Evolutionary conservation across 2,329 filamentous ascomycete genomes (phyloP).

Genomic region (Apiospora kogelbergensis): DNA sequence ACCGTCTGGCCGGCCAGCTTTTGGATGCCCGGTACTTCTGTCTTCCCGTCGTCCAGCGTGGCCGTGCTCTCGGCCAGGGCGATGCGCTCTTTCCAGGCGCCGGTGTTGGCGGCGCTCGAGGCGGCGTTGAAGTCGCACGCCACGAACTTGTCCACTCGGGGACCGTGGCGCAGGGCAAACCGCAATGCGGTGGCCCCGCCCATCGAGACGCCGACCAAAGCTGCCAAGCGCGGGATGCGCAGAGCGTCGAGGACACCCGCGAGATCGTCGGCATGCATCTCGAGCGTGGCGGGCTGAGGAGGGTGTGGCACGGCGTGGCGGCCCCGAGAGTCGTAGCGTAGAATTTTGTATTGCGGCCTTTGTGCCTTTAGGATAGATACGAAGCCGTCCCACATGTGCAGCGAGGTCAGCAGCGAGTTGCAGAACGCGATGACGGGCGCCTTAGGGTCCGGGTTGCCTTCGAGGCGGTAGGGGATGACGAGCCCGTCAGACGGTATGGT

Average conservation of each 20-base stretch:
- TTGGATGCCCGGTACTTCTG: slow-evolving; percentile 50
- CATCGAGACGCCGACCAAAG: slow-evolving; percentile 75
- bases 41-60: slow-evolving; percentile 42
- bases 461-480: slow-evolving; percentile 69
- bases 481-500: slow-evolving; percentile 69
- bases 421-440: slow-evolving; percentile 74
- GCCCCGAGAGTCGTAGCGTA: slow-evolving; percentile 78
- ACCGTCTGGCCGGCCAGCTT: slow-evolving; percentile 71
- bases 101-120: slow-evolving; percentile 71
- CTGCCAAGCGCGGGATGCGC: slow-evolving; percentile 64
- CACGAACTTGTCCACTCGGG: slow-evolving; percentile 81
- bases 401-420: slow-evolving; percentile 78
- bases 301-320: slow-evolving; percentile 52
- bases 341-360: slow-evolving; percentile 66
- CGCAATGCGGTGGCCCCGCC: slow-evolving; percentile 78
- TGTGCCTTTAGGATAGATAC: slow-evolving; percentile 59
- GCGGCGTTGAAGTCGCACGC: slow-evolving; percentile 76
- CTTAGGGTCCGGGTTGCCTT: slow-evolving; percentile 65
- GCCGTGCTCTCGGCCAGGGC: slow-evolving; percentile 57
- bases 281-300: slow-evolving; percentile 55
- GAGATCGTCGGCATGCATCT: slow-evolving; percentile 69
- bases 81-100: slow-evolving; percentile 78
- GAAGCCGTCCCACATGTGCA: slow-evolving; percentile 80
- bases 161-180: slow-evolving; percentile 76
- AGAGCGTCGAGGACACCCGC: slow-evolving; percentile 65